A percentile compares a stretch with the other conserved stretches of the same genome.
Conservation (phyloP, 2,329 filamentous ascomycete species). For the Elsinoe perseae region DNA sequence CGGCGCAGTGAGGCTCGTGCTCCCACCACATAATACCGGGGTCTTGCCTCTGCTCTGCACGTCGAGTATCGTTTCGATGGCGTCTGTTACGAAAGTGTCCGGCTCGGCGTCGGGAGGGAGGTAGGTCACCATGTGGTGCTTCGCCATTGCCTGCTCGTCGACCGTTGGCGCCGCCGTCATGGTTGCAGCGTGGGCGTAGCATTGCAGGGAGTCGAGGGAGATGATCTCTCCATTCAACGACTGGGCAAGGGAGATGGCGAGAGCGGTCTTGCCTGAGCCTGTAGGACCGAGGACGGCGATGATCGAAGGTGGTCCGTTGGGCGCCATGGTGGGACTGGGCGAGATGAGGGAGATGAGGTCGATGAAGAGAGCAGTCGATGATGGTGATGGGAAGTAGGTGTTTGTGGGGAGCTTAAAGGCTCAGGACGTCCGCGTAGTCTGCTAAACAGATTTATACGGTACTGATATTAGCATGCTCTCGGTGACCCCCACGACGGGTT, state of each 20-base stretch:
- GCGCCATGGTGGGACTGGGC: neutral
- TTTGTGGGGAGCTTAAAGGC: no score
- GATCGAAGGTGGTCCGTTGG: neutral
- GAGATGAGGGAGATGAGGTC: neutral
- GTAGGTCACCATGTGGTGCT: neutral
- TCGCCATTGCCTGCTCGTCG: neutral
- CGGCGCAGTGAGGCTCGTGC: neutral
- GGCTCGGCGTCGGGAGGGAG: neutral
- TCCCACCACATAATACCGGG: neutral
- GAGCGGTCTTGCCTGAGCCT: neutral
- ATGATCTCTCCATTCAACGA: neutral
- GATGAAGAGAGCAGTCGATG: neutral
- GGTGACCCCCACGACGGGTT: no score
- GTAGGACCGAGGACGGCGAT: neutral
- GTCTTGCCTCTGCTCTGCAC: neutral
- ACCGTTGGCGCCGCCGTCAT: neutral
- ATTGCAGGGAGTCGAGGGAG: neutral
- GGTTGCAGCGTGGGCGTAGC: neutral
- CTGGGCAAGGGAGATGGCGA: neutral
- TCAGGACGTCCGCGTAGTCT: no score
- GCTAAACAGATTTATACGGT: no score
- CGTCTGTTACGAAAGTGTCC: neutral
- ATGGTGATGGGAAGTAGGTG: no score
- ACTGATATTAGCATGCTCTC: no score
- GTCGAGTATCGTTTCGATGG: neutral